Evolutionary conservation across 2,329 filamentous ascomycete genomes (phyloP).

Genomic region (Fusarium subtropicale): DNA sequence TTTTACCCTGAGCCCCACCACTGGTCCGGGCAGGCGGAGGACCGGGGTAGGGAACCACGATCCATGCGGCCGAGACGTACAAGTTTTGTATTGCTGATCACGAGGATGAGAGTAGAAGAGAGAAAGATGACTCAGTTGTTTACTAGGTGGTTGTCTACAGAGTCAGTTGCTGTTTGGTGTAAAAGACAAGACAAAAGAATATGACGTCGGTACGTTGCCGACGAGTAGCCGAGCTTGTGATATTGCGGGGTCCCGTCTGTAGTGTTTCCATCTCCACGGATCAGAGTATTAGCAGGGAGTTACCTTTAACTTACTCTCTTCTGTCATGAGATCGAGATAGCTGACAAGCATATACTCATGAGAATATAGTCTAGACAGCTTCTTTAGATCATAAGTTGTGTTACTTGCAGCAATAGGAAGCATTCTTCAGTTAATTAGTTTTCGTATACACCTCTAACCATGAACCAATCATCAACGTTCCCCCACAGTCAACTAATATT

Average conservation of each 20-base stretch:
- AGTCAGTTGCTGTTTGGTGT: conserved; percentile 15
- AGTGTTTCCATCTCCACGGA: background rate
- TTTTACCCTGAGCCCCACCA: conserved; percentile 27
- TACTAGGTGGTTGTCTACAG: background rate
- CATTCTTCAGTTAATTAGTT: background rate
- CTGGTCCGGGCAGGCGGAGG: conserved; percentile 47
- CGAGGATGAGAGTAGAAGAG: background rate
- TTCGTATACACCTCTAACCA: conserved; percentile 1
- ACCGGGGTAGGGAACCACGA: conserved; percentile 36
- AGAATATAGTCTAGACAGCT: background rate
- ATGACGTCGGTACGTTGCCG: conserved; percentile 55
- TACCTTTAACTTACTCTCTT: too few relatives aligned
- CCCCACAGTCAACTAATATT: conserved; percentile 17
- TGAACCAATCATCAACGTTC: conserved; percentile 19
- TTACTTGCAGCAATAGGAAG: too few relatives aligned
- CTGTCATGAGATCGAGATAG: background rate
- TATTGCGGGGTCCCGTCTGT: conserved; percentile 60
- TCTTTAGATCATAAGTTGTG: background rate
- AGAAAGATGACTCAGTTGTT: conserved; percentile 7
- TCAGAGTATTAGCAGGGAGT: too few relatives aligned
- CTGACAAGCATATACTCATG: background rate
- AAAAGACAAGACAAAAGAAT: background rate
- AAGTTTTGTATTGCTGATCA: conserved; percentile 11
- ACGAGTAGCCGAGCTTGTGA: conserved; percentile 68
- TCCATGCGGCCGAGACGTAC: conserved; percentile 44